Conservation (phyloP, 352 stramenopile species). For the Globisporangium alternatum region DNA sequence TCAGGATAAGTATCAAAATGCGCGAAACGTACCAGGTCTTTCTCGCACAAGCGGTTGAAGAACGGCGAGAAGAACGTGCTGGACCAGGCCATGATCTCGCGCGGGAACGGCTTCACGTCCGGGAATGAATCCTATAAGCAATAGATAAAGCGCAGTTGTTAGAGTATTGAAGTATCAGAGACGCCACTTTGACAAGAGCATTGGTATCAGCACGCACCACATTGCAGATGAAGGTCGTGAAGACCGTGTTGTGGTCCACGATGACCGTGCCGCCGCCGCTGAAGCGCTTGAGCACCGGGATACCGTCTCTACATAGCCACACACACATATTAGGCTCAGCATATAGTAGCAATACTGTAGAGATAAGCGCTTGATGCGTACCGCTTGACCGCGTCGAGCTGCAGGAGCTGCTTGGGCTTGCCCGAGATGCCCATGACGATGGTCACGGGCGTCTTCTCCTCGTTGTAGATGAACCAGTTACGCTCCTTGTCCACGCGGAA, state of each 20-base stretch:
- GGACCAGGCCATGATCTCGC: constrained; percentile 93
- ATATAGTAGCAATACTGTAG: background rate
- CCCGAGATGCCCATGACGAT: constrained; percentile 96
- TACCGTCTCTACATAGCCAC: constrained; percentile 43
- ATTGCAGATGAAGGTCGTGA: constrained; percentile 92
- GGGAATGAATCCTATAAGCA: constrained; percentile 56
- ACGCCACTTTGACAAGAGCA: background rate
- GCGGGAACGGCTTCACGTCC: constrained; percentile 79
- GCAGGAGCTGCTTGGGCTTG: constrained; percentile 90
- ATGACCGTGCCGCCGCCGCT: constrained; percentile 97
- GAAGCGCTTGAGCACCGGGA: constrained; percentile 93
- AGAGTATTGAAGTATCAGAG: background rate
- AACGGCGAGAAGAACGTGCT: constrained; percentile 77
- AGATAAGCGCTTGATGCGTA: constrained; percentile 15
- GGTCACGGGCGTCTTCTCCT: constrained; percentile 58
- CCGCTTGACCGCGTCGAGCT: constrained; percentile 79
- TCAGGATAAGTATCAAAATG: background rate
- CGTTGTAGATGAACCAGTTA: constrained; percentile 85
- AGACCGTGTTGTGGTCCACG: constrained; percentile 92
- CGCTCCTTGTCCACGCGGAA: constrained; percentile 84
- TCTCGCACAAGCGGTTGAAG: constrained; percentile 53
- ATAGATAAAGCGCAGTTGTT: background rate
- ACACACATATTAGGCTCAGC: background rate
- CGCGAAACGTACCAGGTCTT: constrained; percentile 17
- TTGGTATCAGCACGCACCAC: constrained; percentile 25